phyloP scores from a whole-genome alignment of 176 grass and related monocot genomes.

The Aegilops tauschii region DNA sequence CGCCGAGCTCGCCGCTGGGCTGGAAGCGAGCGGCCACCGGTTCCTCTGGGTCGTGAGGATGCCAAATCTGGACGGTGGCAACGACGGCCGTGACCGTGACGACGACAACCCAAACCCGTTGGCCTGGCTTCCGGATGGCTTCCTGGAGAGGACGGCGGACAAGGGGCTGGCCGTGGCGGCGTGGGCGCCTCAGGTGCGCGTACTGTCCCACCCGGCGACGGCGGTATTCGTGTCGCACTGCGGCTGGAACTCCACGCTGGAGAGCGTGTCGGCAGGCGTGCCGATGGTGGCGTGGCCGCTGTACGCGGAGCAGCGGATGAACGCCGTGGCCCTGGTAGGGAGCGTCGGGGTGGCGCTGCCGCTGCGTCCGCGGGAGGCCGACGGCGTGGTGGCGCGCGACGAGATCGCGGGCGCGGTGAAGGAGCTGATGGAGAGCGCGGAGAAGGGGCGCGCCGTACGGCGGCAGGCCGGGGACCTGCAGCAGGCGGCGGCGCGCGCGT shows the following conservation, averaged over 20 bases:
- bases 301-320: constrained; percentile 42
- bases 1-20: too few relatives aligned
- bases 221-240: constrained; percentile 78
- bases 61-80: too few relatives aligned
- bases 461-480: too few relatives aligned
- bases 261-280: constrained; percentile 54
- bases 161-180: constrained; percentile 46
- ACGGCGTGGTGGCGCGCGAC: too few relatives aligned
- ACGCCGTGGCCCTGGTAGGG: not conserved
- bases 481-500: too few relatives aligned
- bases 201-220: constrained; percentile 48
- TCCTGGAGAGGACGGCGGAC: constrained; percentile 36
- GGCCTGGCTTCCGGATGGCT: constrained; percentile 39
- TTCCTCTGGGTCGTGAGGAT: too few relatives aligned
- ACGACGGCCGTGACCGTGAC: too few relatives aligned
- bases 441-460: too few relatives aligned
- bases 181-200: constrained; percentile 71
- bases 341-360: constrained; percentile 26
- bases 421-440: too few relatives aligned
- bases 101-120: constrained; percentile 23
- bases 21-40: too few relatives aligned
- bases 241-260: constrained; percentile 83
- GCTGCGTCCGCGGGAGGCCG: too few relatives aligned
- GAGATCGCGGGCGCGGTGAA: too few relatives aligned
- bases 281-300: constrained; percentile 65